Conservation (phyloP, 1,139 yeast species). For the Geotrichum reessii region DNA sequence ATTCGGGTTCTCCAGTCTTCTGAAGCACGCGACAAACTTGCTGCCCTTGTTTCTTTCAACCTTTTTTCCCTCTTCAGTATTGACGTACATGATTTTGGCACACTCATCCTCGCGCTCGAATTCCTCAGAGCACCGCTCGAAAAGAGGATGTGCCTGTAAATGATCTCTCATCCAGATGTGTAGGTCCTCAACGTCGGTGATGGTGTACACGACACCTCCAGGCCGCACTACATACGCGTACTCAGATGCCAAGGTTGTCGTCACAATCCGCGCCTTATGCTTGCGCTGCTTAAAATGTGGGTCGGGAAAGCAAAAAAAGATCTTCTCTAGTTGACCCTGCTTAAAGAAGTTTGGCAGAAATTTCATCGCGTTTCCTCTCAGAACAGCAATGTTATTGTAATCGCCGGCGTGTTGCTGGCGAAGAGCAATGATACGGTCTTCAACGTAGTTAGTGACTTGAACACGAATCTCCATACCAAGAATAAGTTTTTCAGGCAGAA, state of each 20-base stretch:
- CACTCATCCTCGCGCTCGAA: conserved; percentile 80
- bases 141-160: conserved; percentile 82
- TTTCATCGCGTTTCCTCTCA: conserved; percentile 96
- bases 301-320: conserved; percentile 98
- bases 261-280: conserved; percentile 93
- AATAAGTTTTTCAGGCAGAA: conserved; percentile 64
- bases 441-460: conserved; percentile 95
- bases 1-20: conserved; percentile 22
- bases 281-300: conserved; percentile 97
- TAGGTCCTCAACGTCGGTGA: conserved; percentile 90
- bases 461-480: conserved; percentile 97
- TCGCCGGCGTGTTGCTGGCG: conserved; percentile 45
- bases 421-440: conserved; percentile 86
- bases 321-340: conserved; percentile 67
- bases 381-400: conserved; percentile 79
- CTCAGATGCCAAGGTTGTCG: conserved; percentile 80
- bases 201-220: conserved; percentile 86
- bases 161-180: conserved; percentile 97
- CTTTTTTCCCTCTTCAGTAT: conserved; percentile 97
- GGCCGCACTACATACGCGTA: conserved; percentile 86
- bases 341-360: conserved; percentile 88
- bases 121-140: conserved; percentile 68
- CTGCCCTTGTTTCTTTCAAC: conserved; percentile 84
- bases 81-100: conserved; percentile 77
- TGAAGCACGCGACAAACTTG: conserved; percentile 85